Evolutionary conservation across 1,284 basidiomycete genomes (phyloP), one percentile per base, ranked within the genome.

Genomic region (Trichosporon sp.): DNA sequence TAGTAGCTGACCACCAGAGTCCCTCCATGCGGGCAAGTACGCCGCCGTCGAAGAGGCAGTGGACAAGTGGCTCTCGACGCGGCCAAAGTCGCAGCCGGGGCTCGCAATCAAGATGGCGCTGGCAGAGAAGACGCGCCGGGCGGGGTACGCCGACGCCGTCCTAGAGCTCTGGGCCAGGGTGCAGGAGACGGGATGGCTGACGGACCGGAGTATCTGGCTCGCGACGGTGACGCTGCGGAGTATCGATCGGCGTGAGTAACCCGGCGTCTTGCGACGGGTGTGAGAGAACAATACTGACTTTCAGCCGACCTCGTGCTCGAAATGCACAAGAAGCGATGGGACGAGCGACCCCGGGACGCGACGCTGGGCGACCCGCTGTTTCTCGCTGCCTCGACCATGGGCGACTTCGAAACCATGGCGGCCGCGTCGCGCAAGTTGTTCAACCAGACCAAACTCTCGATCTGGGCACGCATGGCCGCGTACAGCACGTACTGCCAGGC

Each of bases 71-170:
- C 74, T 81, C 10, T 80, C 81, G 71, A 82, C 81, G 73, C 73
- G 76, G 31, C 78, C 81, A 11, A 76, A 76, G 68, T 81, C 79
- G n/a, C 81, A 82, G 71, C 79, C 80, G n/a, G 81, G 76, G 1
- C 70, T 82, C 5, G 77, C 75, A 21, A 4, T 40, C 14, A 40
- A 65, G 38, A 46, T 40, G 64, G 12, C 38, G 38, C 59, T 63
- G 3, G 35, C 38, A 2, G 64, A 31, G 37, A 46, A 46, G 64
- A 43, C 21, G 2, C 21, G 38, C n/a, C 16, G 64, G 40, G n/a
- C 37, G 19, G 64, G 37, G 1, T 65, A 65, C 19, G 38, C 67
- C 7, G 68, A 71, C 21, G 67, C 68, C 35, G 73, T 80, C 0
- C 65, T 81, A 48, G 66, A 67, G 37, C 70, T 75, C 0, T 80